Base-by-base conservation (phyloP, 352 stramenopile species). In the Blastocystis sp. region DNA sequence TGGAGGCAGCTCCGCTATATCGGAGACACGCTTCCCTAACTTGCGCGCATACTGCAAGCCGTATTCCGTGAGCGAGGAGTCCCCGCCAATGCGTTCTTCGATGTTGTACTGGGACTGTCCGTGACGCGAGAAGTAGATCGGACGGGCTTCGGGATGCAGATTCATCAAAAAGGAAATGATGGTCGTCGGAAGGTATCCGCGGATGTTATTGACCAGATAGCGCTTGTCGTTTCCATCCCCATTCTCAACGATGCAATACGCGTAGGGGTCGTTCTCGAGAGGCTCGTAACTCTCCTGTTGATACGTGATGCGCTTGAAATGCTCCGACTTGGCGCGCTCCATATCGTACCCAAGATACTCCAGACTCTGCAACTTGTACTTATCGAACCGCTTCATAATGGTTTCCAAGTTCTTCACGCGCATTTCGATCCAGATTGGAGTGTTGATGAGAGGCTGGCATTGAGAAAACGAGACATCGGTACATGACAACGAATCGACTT, bases 21-120 rank as follows among this genome's bases (percentile, higher is more conserved):
- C 44, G 14, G 24, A 32, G 7, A 85, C 38, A 18, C 63, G 63
- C 36, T 85, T 11, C 11, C 57, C 75, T 27, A 85, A n/a, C 42
- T 85, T 76, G 7, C 29, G 18, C 16, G 75, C 75, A 61, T 85
- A 85, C 46, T 85, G 53, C 49, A 76, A 18, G 4, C 75, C 75
- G 18, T 85, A 85, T 27, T 76, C 57, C 9, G 75, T 97, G 4
- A 98, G 89, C n/a, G 92, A 92, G n/a, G 92, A 91, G 90, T 98
- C 95, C 14, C 95, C 95, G 61, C 95, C 95, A 89, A 98, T 98
- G 34, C 95, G 94, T 76, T 96, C 96, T 87, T 97, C 90, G 57
- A 95, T 91, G 88, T 98, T 98, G 90, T 97, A 98, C 90, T 97
- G 93, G 48, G 93, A 97, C 90, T 98, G 94, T 46, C 95, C 95